Conservation (phyloP, 139 green algal species). For the Prasinococcaceae sp. region DNA sequence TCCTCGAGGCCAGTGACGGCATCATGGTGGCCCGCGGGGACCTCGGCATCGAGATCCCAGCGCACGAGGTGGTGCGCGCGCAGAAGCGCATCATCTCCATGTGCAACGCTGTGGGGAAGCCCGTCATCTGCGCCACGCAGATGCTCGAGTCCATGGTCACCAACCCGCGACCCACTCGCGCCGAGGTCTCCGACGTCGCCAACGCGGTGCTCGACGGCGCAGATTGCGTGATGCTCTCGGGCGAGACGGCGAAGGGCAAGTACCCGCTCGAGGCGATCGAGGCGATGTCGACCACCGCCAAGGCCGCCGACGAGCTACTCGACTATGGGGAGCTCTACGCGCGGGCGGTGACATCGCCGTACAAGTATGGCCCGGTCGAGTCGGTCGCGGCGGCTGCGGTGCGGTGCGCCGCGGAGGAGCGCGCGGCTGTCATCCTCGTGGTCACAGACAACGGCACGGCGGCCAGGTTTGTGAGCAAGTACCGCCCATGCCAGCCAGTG, state of each 20-base stretch:
- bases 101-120: constrained; percentile 80
- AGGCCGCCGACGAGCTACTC: constrained; percentile 7
- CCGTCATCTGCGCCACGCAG: constrained; percentile 81
- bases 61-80: constrained; percentile 12
- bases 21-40: constrained; percentile 18
- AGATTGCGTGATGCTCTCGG: constrained; percentile 82
- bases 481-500: too few species aligned
- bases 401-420: not conserved
- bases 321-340: constrained; percentile 9
- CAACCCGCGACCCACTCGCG: constrained; percentile 69
- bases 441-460: too few species aligned
- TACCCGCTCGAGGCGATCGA: constrained; percentile 75
- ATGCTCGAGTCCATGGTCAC: constrained; percentile 18
- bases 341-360: too few species aligned
- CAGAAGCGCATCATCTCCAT: constrained; percentile 84
- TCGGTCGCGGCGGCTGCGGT: not conserved
- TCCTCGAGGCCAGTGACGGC: constrained; percentile 13
- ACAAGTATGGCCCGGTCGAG: constrained; percentile 1
- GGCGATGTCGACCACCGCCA: constrained; percentile 14
- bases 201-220: constrained; percentile 24
- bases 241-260: constrained; percentile 77
- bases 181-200: constrained; percentile 23
- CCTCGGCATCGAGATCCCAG: constrained; percentile 22
- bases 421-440: not conserved
- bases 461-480: too few species aligned